Evolutionary conservation across 352 stramenopile species (phyloP).

Genomic region (Pythium chondricola): DNA sequence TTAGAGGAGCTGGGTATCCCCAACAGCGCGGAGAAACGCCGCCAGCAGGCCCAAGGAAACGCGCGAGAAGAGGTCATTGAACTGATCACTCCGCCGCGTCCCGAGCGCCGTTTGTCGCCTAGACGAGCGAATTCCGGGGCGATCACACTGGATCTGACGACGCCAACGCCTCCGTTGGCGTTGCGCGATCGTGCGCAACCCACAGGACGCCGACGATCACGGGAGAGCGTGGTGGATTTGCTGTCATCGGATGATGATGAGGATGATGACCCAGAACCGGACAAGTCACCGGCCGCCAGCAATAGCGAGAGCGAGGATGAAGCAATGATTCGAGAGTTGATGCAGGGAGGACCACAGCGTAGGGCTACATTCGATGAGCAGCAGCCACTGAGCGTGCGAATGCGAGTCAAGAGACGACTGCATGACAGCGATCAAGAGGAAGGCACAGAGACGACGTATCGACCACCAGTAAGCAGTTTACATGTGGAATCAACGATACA

Average conservation of each 20-base stretch:
- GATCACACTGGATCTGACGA: constrained; percentile 19
- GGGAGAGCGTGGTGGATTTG: constrained; percentile 39
- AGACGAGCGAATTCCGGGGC: not conserved
- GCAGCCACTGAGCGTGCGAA: too few relatives aligned
- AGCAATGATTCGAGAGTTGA: too few relatives aligned
- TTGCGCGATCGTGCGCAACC: too few relatives aligned
- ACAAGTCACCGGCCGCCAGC: not conserved
- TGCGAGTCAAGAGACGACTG: not conserved
- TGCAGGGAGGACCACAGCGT: too few relatives aligned
- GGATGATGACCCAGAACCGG: not conserved
- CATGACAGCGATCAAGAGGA: too few relatives aligned
- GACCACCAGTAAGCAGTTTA: too few relatives aligned
- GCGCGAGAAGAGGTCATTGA: constrained; percentile 5
- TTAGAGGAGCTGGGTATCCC: constrained; percentile 17
- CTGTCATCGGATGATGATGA: constrained; percentile 19
- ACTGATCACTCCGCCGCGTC: constrained; percentile 16
- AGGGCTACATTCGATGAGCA: too few relatives aligned
- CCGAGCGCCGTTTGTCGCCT: not conserved
- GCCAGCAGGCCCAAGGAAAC: not conserved
- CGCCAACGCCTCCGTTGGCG: constrained; percentile 14
- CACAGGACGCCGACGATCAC: not conserved
- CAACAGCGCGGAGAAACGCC: constrained; percentile 8
- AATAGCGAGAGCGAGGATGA: not conserved
- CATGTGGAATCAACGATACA: too few relatives aligned
- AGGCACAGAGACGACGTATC: too few relatives aligned